These are phyloP conservation scores for Kwoniella newhampshirensis DNA, from an alignment of 768 basidiomycete species.

Conservation along the genomic window DNA sequence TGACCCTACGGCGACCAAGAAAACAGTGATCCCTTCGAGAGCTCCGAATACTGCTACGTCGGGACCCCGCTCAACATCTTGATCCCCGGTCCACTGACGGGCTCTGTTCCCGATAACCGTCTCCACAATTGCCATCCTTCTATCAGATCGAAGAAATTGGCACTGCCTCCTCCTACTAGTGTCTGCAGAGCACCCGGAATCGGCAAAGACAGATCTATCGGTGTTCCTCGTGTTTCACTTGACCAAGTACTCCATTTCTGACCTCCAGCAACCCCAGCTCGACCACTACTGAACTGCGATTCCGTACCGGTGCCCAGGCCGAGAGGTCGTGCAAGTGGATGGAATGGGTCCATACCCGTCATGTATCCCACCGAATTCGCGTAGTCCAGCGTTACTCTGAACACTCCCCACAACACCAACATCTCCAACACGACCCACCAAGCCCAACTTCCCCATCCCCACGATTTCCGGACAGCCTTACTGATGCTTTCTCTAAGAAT, in stretches of 20 bases:
- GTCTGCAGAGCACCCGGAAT: slow-evolving; percentile 22
- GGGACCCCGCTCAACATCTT: neutral
- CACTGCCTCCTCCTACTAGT: slow-evolving; percentile 7
- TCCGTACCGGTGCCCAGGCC: slow-evolving; percentile 2
- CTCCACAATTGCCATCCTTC: slow-evolving; percentile 32
- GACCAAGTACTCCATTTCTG: too few species aligned
- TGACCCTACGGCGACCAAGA: too few species aligned
- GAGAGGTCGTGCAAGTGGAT: slow-evolving; percentile 13
- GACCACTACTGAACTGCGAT: neutral
- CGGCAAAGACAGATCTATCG: slow-evolving; percentile 19
- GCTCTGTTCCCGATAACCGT: slow-evolving; percentile 7
- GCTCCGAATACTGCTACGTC: neutral
- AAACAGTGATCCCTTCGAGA: too few species aligned
- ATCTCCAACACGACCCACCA: slow-evolving; percentile 40
- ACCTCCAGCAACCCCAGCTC: too few species aligned
- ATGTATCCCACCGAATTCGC: slow-evolving; percentile 28
- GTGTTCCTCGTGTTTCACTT: neutral
- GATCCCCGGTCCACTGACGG: neutral
- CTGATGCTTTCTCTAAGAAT: neutral
- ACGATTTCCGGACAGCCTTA: slow-evolving; percentile 20
- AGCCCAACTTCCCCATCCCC: slow-evolving; percentile 40
- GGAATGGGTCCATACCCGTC: slow-evolving; percentile 28
- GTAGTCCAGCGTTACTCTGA: slow-evolving; percentile 44
- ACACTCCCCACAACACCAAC: slow-evolving; percentile 41
- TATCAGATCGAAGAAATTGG: slow-evolving; percentile 43